phyloP scores from a whole-genome alignment of 495 filamentous ascomycete species.

The Cercophora scortea region DNA sequence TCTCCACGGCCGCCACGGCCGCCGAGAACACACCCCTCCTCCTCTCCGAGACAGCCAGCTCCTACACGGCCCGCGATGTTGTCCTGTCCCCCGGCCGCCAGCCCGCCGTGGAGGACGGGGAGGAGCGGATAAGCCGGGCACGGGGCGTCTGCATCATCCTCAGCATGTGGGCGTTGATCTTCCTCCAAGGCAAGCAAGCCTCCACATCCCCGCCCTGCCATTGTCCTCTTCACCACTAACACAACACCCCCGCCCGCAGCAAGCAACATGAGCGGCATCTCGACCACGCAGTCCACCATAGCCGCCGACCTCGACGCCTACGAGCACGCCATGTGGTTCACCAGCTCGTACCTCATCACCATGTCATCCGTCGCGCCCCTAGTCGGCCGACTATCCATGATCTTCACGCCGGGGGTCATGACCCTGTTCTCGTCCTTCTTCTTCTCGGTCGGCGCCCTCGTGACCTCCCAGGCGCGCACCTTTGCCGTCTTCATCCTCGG shows the following conservation, averaged over 20 bases:
- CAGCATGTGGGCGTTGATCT: conserved; percentile 38
- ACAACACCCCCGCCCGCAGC: conserved; percentile 38
- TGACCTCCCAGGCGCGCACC: conserved; percentile 49
- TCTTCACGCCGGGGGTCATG: conserved; percentile 58
- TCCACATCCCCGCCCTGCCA: too few species aligned
- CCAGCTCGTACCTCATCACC: conserved; percentile 63
- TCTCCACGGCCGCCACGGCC: conserved; percentile 12
- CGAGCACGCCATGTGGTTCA: conserved; percentile 66
- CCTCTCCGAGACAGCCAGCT: conserved; percentile 20
- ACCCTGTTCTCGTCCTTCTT: conserved; percentile 47
- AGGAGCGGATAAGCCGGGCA: conserved; percentile 6
- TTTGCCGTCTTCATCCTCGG: conserved; percentile 59
- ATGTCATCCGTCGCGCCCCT: conserved; percentile 60
- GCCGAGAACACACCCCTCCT: conserved; percentile 33
- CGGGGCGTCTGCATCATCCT: conserved; percentile 23
- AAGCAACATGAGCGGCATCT: conserved; percentile 66
- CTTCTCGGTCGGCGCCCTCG: conserved; percentile 52
- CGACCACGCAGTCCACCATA: conserved; percentile 65
- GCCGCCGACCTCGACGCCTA: conserved; percentile 66
- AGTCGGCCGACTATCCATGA: conserved; percentile 55
- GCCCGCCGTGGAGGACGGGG: neutral
- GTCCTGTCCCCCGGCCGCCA: neutral
- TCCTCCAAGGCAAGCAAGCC: conserved; percentile 24
- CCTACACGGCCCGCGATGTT: conserved; percentile 10
- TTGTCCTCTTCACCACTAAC: neutral